phyloP scores from a whole-genome alignment of 768 basidiomycete species.

The Auriscalpium orientale region DNA sequence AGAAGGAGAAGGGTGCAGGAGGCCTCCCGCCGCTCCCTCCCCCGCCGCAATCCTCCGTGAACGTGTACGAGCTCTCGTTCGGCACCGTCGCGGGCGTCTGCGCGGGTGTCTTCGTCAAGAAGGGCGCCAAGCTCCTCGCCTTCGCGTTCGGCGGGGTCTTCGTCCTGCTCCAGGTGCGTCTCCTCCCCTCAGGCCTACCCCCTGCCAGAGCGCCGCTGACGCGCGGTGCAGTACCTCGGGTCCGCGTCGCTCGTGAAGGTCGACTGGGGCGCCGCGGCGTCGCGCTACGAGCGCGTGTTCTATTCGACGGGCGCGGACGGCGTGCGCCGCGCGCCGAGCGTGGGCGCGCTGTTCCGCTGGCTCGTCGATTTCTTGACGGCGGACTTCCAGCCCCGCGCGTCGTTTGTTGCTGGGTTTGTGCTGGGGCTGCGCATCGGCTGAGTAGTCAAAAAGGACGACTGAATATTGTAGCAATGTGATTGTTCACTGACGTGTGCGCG shows the following conservation, averaged over 20 bases:
- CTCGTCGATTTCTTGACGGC: constrained; percentile 78
- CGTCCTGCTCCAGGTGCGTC: constrained; percentile 77
- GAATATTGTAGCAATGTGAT: too few relatives aligned
- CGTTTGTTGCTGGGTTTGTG: constrained; percentile 77
- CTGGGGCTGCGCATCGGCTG: constrained; percentile 79
- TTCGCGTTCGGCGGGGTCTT: constrained; percentile 88
- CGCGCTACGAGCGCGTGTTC: constrained; percentile 66
- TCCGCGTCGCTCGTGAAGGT: constrained; percentile 67
- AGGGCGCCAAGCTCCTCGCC: constrained; percentile 79
- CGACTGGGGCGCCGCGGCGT: constrained; percentile 65
- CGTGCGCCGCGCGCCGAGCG: constrained; percentile 49
- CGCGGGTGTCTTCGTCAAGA: constrained; percentile 90
- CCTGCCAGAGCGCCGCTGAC: neutral
- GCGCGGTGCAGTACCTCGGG: constrained; percentile 58
- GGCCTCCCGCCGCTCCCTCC: constrained; percentile 29
- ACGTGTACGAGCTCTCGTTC: constrained; percentile 74
- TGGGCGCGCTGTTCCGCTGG: constrained; percentile 58
- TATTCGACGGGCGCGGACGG: constrained; percentile 57
- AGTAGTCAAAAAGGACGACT: neutral
- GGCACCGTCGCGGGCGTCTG: constrained; percentile 87
- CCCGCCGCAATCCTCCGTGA: constrained; percentile 68
- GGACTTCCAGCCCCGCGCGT: constrained; percentile 87
- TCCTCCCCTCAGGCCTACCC: neutral
- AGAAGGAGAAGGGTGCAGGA: neutral
- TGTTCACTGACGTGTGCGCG: too few relatives aligned